Percentiles rank a stretch among this genome's conserved stretches.
Conservation (phyloP, 2,329 filamentous ascomycete genomes). For the Aspergillus calidoustus region DNA sequence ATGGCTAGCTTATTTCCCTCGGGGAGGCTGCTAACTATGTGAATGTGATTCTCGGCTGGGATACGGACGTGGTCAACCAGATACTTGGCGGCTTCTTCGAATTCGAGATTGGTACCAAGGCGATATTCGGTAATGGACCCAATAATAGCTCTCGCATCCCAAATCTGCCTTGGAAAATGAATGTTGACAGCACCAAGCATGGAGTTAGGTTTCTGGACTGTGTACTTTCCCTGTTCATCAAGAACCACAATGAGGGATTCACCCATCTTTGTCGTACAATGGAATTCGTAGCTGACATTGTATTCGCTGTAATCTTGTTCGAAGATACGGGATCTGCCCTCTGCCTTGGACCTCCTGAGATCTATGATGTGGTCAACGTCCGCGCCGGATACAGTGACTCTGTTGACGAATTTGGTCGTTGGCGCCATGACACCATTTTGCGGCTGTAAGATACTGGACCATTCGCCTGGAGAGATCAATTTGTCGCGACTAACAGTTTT, state of each 20-base stretch:
- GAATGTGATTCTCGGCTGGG: slow-evolving; percentile 32
- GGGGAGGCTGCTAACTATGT: slow-evolving; percentile 34
- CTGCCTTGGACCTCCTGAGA: slow-evolving; percentile 31
- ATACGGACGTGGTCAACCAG: slow-evolving; percentile 43
- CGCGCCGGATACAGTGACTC: slow-evolving; percentile 44
- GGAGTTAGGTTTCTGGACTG: slow-evolving; percentile 30
- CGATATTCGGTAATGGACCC: slow-evolving; percentile 33
- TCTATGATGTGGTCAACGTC: slow-evolving; percentile 47
- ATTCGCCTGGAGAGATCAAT: slow-evolving; percentile 29
- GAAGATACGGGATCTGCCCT: slow-evolving; percentile 32
- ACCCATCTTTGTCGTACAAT: slow-evolving; percentile 40
- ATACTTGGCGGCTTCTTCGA: slow-evolving; percentile 34
- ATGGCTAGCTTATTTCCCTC: slow-evolving; percentile 31
- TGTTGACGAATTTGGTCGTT: slow-evolving; percentile 41
- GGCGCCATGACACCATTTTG: slow-evolving; percentile 30
- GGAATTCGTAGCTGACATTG: slow-evolving; percentile 44
- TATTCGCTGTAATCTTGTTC: slow-evolving; percentile 29
- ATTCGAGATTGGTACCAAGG: slow-evolving; percentile 26
- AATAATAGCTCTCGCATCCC: slow-evolving; percentile 45
- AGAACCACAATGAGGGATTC: slow-evolving; percentile 39
- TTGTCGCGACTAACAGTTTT: slow-evolving; percentile 22
- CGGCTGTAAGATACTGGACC: slow-evolving; percentile 41
- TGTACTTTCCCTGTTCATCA: slow-evolving; percentile 37
- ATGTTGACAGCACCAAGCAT: slow-evolving; percentile 42
- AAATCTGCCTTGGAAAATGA: slow-evolving; percentile 44